A percentile compares a stretch with the other conserved stretches of the same genome.
These are phyloP conservation scores for Picea glauca DNA, from an alignment of 75 land plant genomes.

Conservation along the genomic window DNA sequence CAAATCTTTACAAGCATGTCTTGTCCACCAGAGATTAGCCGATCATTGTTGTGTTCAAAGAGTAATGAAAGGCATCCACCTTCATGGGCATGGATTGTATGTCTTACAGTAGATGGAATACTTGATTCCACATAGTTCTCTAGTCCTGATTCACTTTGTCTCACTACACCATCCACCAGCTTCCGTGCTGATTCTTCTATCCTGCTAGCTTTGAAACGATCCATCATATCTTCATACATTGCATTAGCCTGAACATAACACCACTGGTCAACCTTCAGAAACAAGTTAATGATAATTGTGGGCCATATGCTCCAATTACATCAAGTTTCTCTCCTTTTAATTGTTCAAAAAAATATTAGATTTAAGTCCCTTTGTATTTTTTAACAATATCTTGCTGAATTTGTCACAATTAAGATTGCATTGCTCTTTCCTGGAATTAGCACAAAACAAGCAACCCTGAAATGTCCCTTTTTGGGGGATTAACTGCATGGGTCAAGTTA, in stretches of 20 bases:
- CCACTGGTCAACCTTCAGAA: background rate
- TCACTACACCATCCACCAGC: conserved; percentile 91
- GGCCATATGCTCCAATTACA: background rate
- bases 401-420: background rate
- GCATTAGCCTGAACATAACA: conserved; percentile 66
- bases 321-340: background rate
- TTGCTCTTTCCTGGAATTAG: background rate
- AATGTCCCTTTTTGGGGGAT: too few relatives aligned
- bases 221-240: conserved; percentile 77
- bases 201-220: conserved; percentile 47
- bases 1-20: conserved; percentile 73
- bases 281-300: background rate
- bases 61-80: conserved; percentile 72
- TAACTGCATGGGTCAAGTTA: too few relatives aligned
- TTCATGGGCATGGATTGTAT: conserved; percentile 71
- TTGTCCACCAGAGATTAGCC: conserved; percentile 80
- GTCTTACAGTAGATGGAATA: conserved; percentile 55
- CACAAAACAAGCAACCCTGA: background rate
- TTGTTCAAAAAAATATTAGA: background rate
- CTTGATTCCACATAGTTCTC: conserved; percentile 59
- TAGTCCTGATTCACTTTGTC: conserved; percentile 78
- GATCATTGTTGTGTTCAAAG: conserved; percentile 56
- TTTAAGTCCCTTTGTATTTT: background rate
- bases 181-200: conserved; percentile 73
- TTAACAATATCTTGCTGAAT: background rate